Evolutionary conservation across 1,284 basidiomycete species (phyloP).

Genomic region (Boletus sp.): DNA sequence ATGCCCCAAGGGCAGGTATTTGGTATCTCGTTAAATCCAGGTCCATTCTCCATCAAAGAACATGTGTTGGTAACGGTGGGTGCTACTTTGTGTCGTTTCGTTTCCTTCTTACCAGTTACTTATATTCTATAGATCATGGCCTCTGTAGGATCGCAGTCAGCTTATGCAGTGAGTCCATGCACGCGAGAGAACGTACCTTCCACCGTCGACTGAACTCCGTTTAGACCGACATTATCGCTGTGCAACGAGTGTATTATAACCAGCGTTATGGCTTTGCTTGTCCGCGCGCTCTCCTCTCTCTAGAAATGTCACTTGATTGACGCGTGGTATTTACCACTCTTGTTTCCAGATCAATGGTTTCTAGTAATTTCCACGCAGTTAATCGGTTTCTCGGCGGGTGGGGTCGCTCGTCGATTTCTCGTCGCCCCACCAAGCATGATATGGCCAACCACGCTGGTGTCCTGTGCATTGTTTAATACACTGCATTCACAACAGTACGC

Average conservation of each 20-base stretch:
- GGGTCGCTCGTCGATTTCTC: slow-evolving; percentile 48
- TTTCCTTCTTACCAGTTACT: background rate
- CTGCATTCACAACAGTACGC: slow-evolving; percentile 57
- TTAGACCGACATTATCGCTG: slow-evolving; percentile 48
- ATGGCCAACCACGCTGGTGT: slow-evolving; percentile 59
- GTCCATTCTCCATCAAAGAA: slow-evolving; percentile 79
- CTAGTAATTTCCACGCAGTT: slow-evolving; percentile 49
- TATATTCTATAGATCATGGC: slow-evolving; percentile 50
- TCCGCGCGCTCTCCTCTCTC: slow-evolving; percentile 24
- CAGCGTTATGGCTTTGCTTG: slow-evolving; percentile 41
- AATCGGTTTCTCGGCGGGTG: slow-evolving; percentile 52
- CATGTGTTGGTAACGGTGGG: slow-evolving; percentile 60
- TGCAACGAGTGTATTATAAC: slow-evolving; percentile 43
- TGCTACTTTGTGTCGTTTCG: slow-evolving; percentile 4
- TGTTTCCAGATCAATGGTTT: slow-evolving; percentile 41
- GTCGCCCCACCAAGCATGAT: slow-evolving; percentile 49
- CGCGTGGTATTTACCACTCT: background rate
- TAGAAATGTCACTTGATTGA: slow-evolving; percentile 9
- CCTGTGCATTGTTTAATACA: slow-evolving; percentile 58
- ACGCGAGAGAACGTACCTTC: background rate
- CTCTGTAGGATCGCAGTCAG: slow-evolving; percentile 47
- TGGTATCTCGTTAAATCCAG: slow-evolving; percentile 63
- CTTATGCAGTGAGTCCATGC: slow-evolving; percentile 43
- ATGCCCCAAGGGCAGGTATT: slow-evolving; percentile 56
- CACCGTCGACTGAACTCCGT: slow-evolving; percentile 46